Base-by-base conservation (phyloP, 352 stramenopile genomes). In the Halophytophthora polymorphica region DNA sequence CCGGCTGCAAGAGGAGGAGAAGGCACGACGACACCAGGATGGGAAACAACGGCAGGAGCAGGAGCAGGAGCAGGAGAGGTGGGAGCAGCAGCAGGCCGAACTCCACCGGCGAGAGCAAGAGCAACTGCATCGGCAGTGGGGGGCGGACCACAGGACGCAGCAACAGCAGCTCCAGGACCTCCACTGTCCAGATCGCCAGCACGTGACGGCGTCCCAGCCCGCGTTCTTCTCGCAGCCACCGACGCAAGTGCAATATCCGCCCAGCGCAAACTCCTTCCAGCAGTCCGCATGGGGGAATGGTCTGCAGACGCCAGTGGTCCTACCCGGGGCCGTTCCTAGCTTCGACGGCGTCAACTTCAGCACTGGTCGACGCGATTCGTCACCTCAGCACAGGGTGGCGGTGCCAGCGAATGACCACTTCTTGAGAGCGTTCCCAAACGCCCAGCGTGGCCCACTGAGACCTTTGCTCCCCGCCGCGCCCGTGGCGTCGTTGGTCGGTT, bases 1-100 rank as follows among this genome's bases (percentile, higher is more conserved):
- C n/a, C n/a, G n/a, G n/a, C n/a, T n/a, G n/a, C n/a, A n/a, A n/a
- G n/a, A 61, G 34, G 57, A 67, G 18, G 58, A 75, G 14, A 39
- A 41, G 34, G 41, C 48, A 1, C 61, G 67, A 14, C 48, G 74
- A 3, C n/a, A n/a, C n/a, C n/a, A n/a, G n/a, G n/a, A n/a, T n/a
- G 29, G 63, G 43, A 45, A 64, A 22, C 21, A 53, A 2, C 49
- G 59, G 29, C 46, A 29, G 3, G 38, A 63, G 4, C 15, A 64
- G 19, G 25, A 49, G 18, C 41, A 50, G 35, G 33, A 52, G 18
- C 49, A 54, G 21, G 55, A 61, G 17, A 25, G 41, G n/a, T n/a
- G n/a, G 21, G 17, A 45, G 8, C 29, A 45, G 19, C n/a, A 42
- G n/a, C 25, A 22, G 25, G 10, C 18, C 18, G 25, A 53, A 12